Percentiles rank a stretch among this genome's conserved stretches.
Conservation (phyloP, 306 rosid genomes). For the Lathyrus oleraceus region DNA sequence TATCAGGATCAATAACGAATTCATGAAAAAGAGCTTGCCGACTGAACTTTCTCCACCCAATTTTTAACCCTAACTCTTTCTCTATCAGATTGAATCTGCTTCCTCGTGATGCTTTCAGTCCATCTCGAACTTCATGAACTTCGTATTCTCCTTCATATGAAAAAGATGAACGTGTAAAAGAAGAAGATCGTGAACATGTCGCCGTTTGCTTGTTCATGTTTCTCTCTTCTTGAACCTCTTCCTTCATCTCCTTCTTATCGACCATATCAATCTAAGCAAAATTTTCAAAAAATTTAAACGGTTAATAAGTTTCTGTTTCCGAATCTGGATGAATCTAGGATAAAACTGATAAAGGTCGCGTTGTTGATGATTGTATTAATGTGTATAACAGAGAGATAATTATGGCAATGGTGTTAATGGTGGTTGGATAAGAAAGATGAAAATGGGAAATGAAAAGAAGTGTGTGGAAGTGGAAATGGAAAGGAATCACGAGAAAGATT, state of each 20-base stretch:
- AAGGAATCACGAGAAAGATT: background rate
- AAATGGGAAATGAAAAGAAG: background rate
- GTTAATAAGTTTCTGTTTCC: background rate
- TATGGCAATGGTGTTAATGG: background rate
- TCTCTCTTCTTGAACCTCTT: conserved; percentile 2
- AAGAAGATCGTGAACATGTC: conserved; percentile 13
- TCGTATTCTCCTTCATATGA: conserved; percentile 49
- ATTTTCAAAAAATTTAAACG: background rate
- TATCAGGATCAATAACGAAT: conserved; percentile 61
- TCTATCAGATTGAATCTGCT: conserved; percentile 66
- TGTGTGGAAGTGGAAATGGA: background rate
- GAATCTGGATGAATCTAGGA: background rate
- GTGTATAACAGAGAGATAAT: background rate
- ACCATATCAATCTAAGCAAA: background rate
- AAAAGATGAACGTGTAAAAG: conserved; percentile 22
- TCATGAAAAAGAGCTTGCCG: conserved; percentile 49
- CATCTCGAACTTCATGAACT: conserved; percentile 57
- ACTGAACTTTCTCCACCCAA: conserved; percentile 50
- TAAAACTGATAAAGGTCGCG: background rate
- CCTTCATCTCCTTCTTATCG: background rate
- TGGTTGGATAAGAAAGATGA: background rate
- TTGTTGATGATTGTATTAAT: background rate
- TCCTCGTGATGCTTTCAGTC: conserved; percentile 70
- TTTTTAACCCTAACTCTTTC: conserved; percentile 52
- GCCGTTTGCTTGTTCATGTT: background rate